These are phyloP conservation scores for Geotrichum armillariae DNA, from an alignment of 1,139 yeast genomes.

Conservation along the genomic window DNA sequence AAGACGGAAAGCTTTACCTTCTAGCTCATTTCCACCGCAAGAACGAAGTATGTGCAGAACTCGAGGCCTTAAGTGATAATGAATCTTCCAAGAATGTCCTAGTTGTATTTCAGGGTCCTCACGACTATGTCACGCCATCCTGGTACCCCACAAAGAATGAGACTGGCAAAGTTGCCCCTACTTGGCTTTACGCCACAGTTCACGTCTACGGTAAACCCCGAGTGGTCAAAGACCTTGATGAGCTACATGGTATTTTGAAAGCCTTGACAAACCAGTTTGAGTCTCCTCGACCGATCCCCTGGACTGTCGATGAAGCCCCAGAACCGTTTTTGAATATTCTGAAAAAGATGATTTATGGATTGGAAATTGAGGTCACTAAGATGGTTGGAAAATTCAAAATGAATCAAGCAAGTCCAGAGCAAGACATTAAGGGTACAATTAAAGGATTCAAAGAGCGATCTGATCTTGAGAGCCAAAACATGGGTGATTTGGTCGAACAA, in stretches of 20 bases:
- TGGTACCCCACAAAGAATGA: constrained; percentile 57
- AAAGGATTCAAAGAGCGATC: constrained; percentile 40
- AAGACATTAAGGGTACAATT: constrained; percentile 55
- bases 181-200: constrained; percentile 69
- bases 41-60: constrained; percentile 54
- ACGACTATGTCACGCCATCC: constrained; percentile 60
- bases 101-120: constrained; percentile 55
- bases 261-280: constrained; percentile 53
- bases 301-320: constrained; percentile 65
- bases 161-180: constrained; percentile 66
- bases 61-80: constrained; percentile 35
- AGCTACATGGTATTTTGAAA: constrained; percentile 48
- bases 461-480: constrained; percentile 4
- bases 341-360: constrained; percentile 60
- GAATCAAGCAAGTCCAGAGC: constrained; percentile 51
- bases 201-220: constrained; percentile 58
- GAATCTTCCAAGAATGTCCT: constrained; percentile 40
- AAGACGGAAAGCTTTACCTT: constrained; percentile 44
- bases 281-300: constrained; percentile 41
- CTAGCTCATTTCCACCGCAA: constrained; percentile 59
- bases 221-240: constrained; percentile 41
- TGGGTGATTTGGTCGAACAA: constrained; percentile 15
- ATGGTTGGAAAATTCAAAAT: constrained; percentile 61
- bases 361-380: constrained; percentile 53
- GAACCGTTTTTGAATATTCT: constrained; percentile 46